A percentile compares a stretch with the other conserved stretches of the same genome.
Conservation (phyloP, 2,329 filamentous ascomycete genomes). For the Aspergillus sergii region DNA sequence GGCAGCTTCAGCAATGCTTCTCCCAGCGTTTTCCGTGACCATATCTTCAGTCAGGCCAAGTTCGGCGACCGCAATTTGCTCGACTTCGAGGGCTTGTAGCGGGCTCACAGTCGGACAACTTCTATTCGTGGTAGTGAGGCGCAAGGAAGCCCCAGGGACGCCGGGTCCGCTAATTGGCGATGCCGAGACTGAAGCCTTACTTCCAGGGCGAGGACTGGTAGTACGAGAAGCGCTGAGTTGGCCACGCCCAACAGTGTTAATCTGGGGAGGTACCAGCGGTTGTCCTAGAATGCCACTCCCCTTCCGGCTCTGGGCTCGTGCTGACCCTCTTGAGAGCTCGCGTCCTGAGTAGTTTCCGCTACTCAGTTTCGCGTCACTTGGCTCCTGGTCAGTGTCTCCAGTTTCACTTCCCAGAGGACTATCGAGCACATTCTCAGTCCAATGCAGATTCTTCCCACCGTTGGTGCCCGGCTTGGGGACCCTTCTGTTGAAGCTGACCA, state of each 20-base stretch:
- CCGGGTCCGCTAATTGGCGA: slow-evolving; percentile 45
- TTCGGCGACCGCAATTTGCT: slow-evolving; percentile 86
- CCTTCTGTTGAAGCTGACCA: slow-evolving; percentile 83
- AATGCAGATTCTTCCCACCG: slow-evolving; percentile 86
- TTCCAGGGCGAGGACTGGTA: slow-evolving; percentile 41
- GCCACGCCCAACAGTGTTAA: slow-evolving; percentile 37
- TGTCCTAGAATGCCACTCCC: slow-evolving; percentile 45
- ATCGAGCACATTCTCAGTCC: slow-evolving; percentile 88
- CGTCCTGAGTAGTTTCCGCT: slow-evolving; percentile 51
- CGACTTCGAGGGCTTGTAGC: slow-evolving; percentile 86
- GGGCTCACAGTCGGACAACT: slow-evolving; percentile 64
- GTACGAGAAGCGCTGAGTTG: slow-evolving; percentile 41
- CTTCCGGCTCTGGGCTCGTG: slow-evolving; percentile 42
- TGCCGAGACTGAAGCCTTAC: slow-evolving; percentile 43
- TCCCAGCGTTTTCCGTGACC: slow-evolving; percentile 87
- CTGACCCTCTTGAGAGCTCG: slow-evolving; percentile 42
- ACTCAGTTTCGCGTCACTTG: slow-evolving; percentile 45
- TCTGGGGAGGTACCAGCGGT: slow-evolving; percentile 36
- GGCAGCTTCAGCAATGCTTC: slow-evolving; percentile 79
- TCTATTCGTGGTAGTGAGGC: slow-evolving; percentile 56
- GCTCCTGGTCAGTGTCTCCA: slow-evolving; percentile 58
- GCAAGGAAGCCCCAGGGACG: slow-evolving; percentile 48
- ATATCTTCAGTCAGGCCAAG: slow-evolving; percentile 85
- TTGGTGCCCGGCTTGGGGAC: slow-evolving; percentile 66
- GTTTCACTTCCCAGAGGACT: slow-evolving; percentile 71